Conservation (phyloP, 495 filamentous ascomycete genomes). For the Cercophora newfieldiana region DNA sequence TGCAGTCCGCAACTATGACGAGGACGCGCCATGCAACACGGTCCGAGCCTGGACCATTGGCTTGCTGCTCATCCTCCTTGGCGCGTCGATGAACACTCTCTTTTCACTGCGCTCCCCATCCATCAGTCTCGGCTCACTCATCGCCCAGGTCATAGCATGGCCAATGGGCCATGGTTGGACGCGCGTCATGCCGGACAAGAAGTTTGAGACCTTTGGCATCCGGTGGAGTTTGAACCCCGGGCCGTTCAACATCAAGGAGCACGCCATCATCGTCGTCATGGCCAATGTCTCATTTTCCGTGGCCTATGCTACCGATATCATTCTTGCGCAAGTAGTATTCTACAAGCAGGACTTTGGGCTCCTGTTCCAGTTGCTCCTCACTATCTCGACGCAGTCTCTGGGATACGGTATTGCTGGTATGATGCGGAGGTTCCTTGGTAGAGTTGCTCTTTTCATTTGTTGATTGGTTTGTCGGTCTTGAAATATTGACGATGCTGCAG, state of each 20-base stretch:
- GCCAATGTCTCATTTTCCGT: slow-evolving; percentile 58
- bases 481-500: slow-evolving; percentile 29
- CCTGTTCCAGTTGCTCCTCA: slow-evolving; percentile 66
- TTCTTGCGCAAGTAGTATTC: slow-evolving; percentile 64
- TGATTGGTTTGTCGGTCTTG: background rate
- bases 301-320: slow-evolving; percentile 70
- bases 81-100: slow-evolving; percentile 66
- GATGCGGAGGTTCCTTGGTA: slow-evolving; percentile 50
- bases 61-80: slow-evolving; percentile 62
- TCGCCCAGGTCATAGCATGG: slow-evolving; percentile 71
- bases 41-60: slow-evolving; percentile 74
- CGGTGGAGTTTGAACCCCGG: slow-evolving; percentile 64
- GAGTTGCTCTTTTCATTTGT: background rate
- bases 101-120: slow-evolving; percentile 68
- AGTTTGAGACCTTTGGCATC: slow-evolving; percentile 56
- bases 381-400: slow-evolving; percentile 69
- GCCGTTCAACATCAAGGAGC: slow-evolving; percentile 80
- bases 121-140: slow-evolving; percentile 65
- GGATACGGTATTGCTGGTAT: slow-evolving; percentile 76
- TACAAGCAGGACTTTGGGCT: slow-evolving; percentile 68
- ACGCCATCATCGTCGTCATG: slow-evolving; percentile 78
- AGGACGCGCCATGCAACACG: slow-evolving; percentile 67
- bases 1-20: slow-evolving; percentile 63
- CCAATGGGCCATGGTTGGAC: slow-evolving; percentile 62
- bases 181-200: slow-evolving; percentile 48